These are phyloP conservation scores for Fusarium brachygibbosum DNA, from an alignment of 2,329 filamentous ascomycete genomes.

Conservation along the genomic window DNA sequence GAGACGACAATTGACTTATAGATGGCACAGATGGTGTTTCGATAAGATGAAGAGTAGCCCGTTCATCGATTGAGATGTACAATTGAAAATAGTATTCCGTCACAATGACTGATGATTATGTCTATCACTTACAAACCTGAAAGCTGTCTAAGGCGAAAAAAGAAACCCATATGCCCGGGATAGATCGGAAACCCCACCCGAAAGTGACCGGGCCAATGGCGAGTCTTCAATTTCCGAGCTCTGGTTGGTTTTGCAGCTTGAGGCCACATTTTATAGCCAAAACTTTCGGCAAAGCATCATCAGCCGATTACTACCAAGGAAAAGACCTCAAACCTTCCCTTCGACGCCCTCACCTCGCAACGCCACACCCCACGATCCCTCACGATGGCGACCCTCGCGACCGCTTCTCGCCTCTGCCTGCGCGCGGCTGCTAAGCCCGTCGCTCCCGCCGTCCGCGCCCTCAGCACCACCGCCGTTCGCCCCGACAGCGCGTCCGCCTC, in stretches of 20 bases:
- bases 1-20: conserved; percentile 29
- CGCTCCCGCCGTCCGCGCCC: conserved; percentile 63
- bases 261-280: conserved; percentile 58
- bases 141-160: conserved; percentile 25
- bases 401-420: conserved; percentile 77
- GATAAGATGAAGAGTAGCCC: fast-evolving
- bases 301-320: conserved; percentile 55
- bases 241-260: conserved; percentile 55
- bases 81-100: not conserved
- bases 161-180: conserved; percentile 47
- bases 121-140: conserved; percentile 20
- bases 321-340: conserved; percentile 63
- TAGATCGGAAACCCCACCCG: conserved; percentile 50
- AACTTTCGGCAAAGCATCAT: conserved; percentile 61
- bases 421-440: conserved; percentile 65
- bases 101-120: conserved; percentile 4
- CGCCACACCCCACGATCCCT: conserved; percentile 49
- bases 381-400: conserved; percentile 76
- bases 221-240: conserved; percentile 62
- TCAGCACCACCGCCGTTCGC: conserved; percentile 68
- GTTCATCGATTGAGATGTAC: not conserved
- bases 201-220: conserved; percentile 59
- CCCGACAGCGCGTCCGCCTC: conserved; percentile 62
- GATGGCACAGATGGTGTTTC: not conserved
- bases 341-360: conserved; percentile 46